Percentiles rank a stretch among this genome's conserved stretches.
phyloP scores from a whole-genome alignment of 257 asterid species.

The Misopates orontium region DNA sequence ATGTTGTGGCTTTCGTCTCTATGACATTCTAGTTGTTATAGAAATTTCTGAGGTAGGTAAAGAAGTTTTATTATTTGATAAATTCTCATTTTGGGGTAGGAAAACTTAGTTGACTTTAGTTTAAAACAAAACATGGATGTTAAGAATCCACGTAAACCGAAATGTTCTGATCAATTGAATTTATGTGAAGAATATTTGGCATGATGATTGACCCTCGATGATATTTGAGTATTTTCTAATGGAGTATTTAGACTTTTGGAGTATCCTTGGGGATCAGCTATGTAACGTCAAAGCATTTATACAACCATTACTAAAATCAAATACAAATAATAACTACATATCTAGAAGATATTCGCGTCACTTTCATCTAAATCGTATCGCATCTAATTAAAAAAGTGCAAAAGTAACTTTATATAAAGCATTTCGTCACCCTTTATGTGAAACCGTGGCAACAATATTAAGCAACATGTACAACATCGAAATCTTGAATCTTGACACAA shows the following conservation, averaged over 20 bases:
- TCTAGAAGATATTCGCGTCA: neutral
- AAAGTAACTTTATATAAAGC: no score
- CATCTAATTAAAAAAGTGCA: no score
- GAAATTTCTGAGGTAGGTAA: no score
- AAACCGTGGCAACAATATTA: no score
- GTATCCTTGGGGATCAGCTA: neutral
- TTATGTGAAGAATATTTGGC: neutral
- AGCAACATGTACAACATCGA: no score
- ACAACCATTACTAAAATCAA: no score
- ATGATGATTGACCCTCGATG: slow-evolving; percentile 6
- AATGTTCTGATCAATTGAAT: neutral
- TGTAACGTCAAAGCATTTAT: neutral
- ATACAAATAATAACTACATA: neutral
- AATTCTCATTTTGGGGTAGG: neutral
- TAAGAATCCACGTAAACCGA: neutral
- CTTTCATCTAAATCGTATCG: no score
- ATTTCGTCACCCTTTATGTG: no score
- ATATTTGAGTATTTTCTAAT: neutral
- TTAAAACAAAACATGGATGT: neutral
- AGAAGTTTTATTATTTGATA: no score
- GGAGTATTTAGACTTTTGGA: neutral
- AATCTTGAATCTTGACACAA: no score
- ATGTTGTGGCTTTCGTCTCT: no score
- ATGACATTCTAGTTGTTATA: no score
- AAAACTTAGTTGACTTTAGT: slow-evolving; percentile 5